These are phyloP conservation scores for Fusarium longipes DNA, from an alignment of 2,329 filamentous ascomycete species.

Conservation along the genomic window DNA sequence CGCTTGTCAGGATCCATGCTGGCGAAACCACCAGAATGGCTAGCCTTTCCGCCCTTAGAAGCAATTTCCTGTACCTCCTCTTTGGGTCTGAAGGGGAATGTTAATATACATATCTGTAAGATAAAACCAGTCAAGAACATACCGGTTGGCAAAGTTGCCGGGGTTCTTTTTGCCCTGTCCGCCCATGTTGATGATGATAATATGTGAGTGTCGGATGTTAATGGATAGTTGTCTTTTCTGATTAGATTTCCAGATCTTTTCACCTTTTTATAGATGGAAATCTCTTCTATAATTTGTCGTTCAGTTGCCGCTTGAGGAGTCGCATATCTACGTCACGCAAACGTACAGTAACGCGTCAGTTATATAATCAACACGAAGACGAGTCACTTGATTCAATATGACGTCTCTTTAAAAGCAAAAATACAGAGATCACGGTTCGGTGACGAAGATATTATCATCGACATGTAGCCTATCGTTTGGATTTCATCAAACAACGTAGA, in stretches of 20 bases:
- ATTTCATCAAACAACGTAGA: too few relatives aligned
- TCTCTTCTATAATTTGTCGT: background rate
- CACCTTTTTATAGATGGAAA: background rate
- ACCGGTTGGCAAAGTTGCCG: slow-evolving; percentile 48
- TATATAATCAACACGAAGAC: too few relatives aligned
- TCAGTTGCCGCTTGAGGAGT: background rate
- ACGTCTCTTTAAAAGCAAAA: slow-evolving; percentile 12
- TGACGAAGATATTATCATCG: slow-evolving; percentile 9
- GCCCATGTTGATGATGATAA: slow-evolving; percentile 26
- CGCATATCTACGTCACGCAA: background rate
- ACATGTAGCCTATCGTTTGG: background rate
- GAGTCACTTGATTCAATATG: background rate
- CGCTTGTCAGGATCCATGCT: slow-evolving; percentile 56
- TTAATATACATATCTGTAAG: background rate
- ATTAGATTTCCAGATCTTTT: accelerated
- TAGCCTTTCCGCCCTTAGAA: slow-evolving; percentile 55
- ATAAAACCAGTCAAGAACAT: too few relatives aligned
- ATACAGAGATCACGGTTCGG: background rate
- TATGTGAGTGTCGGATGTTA: background rate
- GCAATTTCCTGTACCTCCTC: slow-evolving; percentile 59
- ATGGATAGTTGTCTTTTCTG: background rate
- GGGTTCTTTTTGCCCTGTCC: slow-evolving; percentile 43
- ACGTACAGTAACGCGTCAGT: background rate
- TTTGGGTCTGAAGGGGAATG: slow-evolving; percentile 49
- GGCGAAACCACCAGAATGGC: slow-evolving; percentile 54